Evolutionary conservation across 495 filamentous ascomycete species (phyloP).

Genomic region (Glarea lozoyensis): DNA sequence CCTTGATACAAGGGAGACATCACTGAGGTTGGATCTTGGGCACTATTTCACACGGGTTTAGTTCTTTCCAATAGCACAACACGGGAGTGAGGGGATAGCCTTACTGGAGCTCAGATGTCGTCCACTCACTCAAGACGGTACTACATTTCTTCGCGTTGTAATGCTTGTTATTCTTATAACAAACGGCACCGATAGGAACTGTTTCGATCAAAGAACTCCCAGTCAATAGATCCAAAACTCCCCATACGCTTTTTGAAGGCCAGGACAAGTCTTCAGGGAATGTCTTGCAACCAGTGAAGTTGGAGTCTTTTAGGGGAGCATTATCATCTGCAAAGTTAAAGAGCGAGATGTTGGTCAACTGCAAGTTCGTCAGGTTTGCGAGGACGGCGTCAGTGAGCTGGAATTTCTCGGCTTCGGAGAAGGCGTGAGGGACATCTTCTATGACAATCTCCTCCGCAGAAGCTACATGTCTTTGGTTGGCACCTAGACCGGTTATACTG

Average conservation of each 20-base stretch:
- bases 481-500: neutral
- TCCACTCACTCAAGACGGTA: neutral
- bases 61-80: neutral
- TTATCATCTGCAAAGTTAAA: constrained; percentile 26
- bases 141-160: neutral
- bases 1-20: neutral
- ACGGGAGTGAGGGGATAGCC: neutral
- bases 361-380: constrained; percentile 23
- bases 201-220: constrained; percentile 45
- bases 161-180: constrained; percentile 30
- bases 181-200: constrained; percentile 43
- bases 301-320: constrained; percentile 13
- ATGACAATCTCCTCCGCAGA: neutral
- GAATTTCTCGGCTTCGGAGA: constrained; percentile 22
- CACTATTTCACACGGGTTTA: neutral
- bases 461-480: neutral
- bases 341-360: constrained; percentile 22
- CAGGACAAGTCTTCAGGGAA: constrained; percentile 20
- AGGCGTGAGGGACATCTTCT: neutral
- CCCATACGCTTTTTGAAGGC: constrained; percentile 32
- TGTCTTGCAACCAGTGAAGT: neutral
- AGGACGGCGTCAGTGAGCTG: constrained; percentile 34
- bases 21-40: neutral
- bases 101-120: neutral
- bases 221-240: constrained; percentile 34